Conservation (phyloP, 495 filamentous ascomycete genomes). For the Peziza echinospora region DNA sequence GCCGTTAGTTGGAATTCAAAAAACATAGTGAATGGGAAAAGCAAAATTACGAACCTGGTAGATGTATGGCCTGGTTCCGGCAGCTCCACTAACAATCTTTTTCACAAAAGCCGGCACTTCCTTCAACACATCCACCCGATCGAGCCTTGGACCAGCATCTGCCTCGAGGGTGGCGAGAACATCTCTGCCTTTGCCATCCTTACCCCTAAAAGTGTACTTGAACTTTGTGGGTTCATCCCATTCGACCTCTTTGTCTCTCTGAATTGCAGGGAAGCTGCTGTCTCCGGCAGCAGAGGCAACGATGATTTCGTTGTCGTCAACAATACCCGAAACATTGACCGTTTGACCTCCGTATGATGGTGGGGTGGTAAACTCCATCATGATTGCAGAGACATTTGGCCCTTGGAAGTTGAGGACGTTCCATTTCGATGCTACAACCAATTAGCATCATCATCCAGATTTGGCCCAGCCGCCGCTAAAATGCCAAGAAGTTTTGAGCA, state of each 20-base stretch:
- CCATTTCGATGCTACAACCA: slow-evolving; percentile 56
- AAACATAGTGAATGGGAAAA: too few relatives aligned
- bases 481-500: slow-evolving; percentile 8
- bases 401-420: slow-evolving; percentile 85
- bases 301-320: slow-evolving; percentile 59
- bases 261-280: slow-evolving; percentile 46
- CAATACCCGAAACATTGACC: slow-evolving; percentile 65
- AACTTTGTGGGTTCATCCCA: slow-evolving; percentile 70
- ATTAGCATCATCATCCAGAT: too few relatives aligned
- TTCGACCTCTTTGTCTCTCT: slow-evolving; percentile 51
- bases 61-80: slow-evolving; percentile 87
- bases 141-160: slow-evolving; percentile 42
- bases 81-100: slow-evolving; percentile 64
- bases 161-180: slow-evolving; percentile 48
- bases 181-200: slow-evolving; percentile 50
- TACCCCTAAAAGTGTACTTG: slow-evolving; percentile 59
- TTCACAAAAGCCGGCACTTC: slow-evolving; percentile 92
- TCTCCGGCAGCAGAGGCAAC: slow-evolving; percentile 48
- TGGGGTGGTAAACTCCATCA: slow-evolving; percentile 97
- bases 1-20: too few relatives aligned
- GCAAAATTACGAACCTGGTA: slow-evolving; percentile 55
- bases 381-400: slow-evolving; percentile 58
- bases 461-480: not conserved
- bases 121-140: slow-evolving; percentile 87
- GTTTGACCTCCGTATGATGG: slow-evolving; percentile 76